Conservation (phyloP, 305 asterid species). For the Plantago lanceolata region DNA sequence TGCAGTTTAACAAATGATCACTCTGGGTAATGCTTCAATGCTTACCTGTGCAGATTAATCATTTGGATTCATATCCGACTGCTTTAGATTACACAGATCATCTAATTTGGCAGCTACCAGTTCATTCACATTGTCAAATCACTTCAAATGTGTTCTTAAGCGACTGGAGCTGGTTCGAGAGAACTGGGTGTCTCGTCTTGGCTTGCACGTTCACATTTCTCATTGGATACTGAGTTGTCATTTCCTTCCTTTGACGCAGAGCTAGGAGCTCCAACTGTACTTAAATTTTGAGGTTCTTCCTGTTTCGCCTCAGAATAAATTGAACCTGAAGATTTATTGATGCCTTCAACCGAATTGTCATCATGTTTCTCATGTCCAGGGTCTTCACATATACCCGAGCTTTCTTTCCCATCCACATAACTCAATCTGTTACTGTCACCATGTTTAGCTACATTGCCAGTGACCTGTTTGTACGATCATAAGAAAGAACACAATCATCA, state of each 20-base stretch:
- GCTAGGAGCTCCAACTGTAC: conserved; percentile 4
- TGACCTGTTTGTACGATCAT: conserved; percentile 9
- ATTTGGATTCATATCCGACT: too few species aligned
- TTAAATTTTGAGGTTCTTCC: conserved; percentile 12
- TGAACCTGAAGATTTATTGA: conserved; percentile 16
- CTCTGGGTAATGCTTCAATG: too few species aligned
- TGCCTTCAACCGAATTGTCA: not conserved
- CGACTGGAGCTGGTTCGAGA: too few species aligned
- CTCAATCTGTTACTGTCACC: conserved; percentile 5
- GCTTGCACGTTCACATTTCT: not conserved
- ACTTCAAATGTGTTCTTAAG: too few species aligned
- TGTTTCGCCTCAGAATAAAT: conserved; percentile 4
- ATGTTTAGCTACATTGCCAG: conserved; percentile 8
- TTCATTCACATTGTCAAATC: too few species aligned
- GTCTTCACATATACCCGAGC: conserved; percentile 6
- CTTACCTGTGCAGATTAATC: too few species aligned
- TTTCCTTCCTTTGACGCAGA: conserved; percentile 6
- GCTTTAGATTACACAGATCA: too few species aligned
- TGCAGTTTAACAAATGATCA: too few species aligned
- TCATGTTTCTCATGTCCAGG: conserved; percentile 11
- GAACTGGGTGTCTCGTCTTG: too few species aligned
- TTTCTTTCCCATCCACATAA: conserved; percentile 20
- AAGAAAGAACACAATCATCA: not conserved
- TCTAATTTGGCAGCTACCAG: too few species aligned
- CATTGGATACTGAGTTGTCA: not conserved